A percentile compares a stretch with the other conserved stretches of the same genome.
Conservation (phyloP, 1,139 yeast species). For the Candida neerlandica region DNA sequence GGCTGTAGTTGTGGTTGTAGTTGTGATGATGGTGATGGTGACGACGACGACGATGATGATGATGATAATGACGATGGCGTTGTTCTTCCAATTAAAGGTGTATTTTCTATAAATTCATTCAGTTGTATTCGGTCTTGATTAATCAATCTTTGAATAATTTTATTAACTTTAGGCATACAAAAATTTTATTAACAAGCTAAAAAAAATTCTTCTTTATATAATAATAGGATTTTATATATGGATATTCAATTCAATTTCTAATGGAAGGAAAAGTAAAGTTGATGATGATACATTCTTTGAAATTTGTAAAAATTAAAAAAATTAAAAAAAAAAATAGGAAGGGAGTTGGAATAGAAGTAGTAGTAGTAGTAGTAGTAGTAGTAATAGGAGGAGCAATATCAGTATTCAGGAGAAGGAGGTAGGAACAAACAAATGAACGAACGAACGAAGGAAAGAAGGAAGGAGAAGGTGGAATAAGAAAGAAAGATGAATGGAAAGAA, state of each 20-base stretch:
- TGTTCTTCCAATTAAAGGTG: neutral
- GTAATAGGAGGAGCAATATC: too few relatives aligned
- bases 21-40: neutral
- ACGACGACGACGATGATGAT: neutral
- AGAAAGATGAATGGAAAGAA: neutral
- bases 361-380: neutral
- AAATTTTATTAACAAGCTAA: neutral
- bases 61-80: neutral
- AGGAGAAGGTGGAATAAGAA: neutral
- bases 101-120: neutral
- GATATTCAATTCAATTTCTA: too few relatives aligned
- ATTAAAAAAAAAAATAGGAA: neutral
- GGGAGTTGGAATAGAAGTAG: neutral
- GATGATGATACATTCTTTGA: conserved; percentile 2
- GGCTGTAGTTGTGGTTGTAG: neutral
- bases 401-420: too few relatives aligned
- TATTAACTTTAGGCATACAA: conserved; percentile 6
- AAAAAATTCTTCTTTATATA: too few relatives aligned
- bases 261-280: neutral
- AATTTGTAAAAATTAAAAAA: neutral
- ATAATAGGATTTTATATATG: too few relatives aligned
- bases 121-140: conserved; percentile 6
- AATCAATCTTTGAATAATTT: conserved; percentile 2
- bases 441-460: too few relatives aligned
- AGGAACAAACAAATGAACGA: too few relatives aligned